These are phyloP conservation scores for Pseudognaphalium luteoalbum DNA, from an alignment of 129 eudicot genomes.

Conservation along the genomic window DNA sequence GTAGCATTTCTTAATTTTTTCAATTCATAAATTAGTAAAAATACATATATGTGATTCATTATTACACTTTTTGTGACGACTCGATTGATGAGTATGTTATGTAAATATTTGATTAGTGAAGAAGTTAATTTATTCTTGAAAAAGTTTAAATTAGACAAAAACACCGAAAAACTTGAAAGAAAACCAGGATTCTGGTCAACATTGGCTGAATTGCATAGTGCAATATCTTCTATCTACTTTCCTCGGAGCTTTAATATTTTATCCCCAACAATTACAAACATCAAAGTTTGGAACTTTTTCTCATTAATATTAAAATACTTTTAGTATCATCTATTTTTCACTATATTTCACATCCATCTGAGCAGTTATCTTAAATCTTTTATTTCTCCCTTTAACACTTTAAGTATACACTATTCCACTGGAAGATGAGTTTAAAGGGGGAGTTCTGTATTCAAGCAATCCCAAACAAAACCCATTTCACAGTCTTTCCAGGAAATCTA, in stretches of 20 bases:
- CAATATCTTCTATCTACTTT: slow-evolving; percentile 20
- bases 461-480: slow-evolving; percentile 25
- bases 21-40: no score
- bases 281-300: background rate
- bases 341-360: background rate
- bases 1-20: background rate
- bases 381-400: background rate
- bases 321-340: slow-evolving; percentile 6
- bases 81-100: background rate
- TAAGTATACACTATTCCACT: background rate
- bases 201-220: background rate
- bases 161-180: slow-evolving; percentile 7
- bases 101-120: no score
- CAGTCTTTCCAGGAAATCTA: slow-evolving; percentile 15
- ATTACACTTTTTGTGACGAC: background rate
- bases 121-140: no score
- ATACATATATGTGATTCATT: background rate
- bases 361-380: slow-evolving; percentile 11
- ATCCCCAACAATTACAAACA: slow-evolving; percentile 13
- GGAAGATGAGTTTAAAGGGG: background rate
- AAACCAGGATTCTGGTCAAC: slow-evolving; percentile 32
- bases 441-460: background rate
- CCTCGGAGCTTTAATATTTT: slow-evolving; percentile 24
- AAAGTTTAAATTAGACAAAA: background rate
- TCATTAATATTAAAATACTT: slow-evolving; percentile 2